Percentiles rank a stretch among this genome's conserved stretches.
phyloP scores from a whole-genome alignment of 371 early-diverging fungal genomes.

The Rhizopus stolonifer region DNA sequence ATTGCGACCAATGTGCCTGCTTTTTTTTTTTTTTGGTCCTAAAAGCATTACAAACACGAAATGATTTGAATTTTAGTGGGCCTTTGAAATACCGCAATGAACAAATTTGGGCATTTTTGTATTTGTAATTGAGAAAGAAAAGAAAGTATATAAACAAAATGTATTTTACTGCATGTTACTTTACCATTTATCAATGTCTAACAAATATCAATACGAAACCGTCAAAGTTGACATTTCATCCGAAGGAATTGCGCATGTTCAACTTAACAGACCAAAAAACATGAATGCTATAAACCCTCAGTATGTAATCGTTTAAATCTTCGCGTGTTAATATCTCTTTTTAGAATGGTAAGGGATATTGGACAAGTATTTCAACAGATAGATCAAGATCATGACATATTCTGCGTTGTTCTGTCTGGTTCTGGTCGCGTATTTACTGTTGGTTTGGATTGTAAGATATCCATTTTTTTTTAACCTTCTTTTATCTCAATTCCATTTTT shows the following conservation, averaged over 20 bases:
- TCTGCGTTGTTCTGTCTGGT: slow-evolving; percentile 75
- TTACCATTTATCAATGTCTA: slow-evolving; percentile 14
- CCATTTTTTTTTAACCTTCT: not conserved
- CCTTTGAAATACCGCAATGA: too few relatives aligned
- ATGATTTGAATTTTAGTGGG: too few relatives aligned
- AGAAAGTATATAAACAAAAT: too few relatives aligned
- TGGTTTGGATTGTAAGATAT: slow-evolving; percentile 81
- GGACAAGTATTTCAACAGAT: slow-evolving; percentile 52
- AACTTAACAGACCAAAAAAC: slow-evolving; percentile 78
- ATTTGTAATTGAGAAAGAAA: too few relatives aligned
- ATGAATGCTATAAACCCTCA: slow-evolving; percentile 76
- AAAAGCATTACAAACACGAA: too few relatives aligned
- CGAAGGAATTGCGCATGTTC: slow-evolving; percentile 78
- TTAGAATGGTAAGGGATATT: slow-evolving; percentile 33
- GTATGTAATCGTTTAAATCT: slow-evolving; percentile 28
- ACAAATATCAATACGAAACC: slow-evolving; percentile 55
- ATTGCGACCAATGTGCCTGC: too few relatives aligned
- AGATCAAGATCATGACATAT: slow-evolving; percentile 61
- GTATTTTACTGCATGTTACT: too few relatives aligned
- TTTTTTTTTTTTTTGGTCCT: too few relatives aligned
- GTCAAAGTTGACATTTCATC: slow-evolving; percentile 56
- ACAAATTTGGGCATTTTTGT: too few relatives aligned
- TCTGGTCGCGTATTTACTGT: slow-evolving; percentile 81
- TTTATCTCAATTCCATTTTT: not conserved
- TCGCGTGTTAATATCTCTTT: not conserved